phyloP scores from a whole-genome alignment of 495 filamentous ascomycete genomes.

The Penicillium cosmopolitanum region DNA sequence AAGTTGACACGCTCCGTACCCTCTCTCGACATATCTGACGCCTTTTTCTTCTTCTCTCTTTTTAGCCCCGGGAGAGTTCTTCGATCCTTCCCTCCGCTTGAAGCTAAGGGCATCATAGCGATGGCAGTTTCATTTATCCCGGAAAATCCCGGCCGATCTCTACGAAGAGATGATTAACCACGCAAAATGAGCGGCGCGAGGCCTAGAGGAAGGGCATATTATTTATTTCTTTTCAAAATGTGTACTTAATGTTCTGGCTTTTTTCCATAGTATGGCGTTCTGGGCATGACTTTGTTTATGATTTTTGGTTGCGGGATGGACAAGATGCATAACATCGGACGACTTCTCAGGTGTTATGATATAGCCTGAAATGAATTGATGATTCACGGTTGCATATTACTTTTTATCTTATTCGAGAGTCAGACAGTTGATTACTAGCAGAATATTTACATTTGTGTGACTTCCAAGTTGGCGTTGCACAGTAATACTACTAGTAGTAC shows the following conservation, averaged over 20 bases:
- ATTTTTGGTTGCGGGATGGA: constrained; percentile 3
- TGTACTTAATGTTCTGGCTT: constrained; percentile 1
- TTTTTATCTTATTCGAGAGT: background rate
- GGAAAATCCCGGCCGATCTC: constrained; percentile 82
- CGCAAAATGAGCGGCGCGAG: constrained; percentile 61
- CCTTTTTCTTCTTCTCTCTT: background rate
- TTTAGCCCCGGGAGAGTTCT: constrained; percentile 86
- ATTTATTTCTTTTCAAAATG: background rate
- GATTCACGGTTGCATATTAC: constrained; percentile 12
- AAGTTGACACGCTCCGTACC: constrained; percentile 25
- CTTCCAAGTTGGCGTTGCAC: too few species aligned
- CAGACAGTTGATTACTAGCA: too few species aligned
- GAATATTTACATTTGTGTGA: too few species aligned
- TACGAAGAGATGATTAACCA: constrained; percentile 88
- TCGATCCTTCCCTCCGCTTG: constrained; percentile 82
- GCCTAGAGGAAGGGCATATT: background rate
- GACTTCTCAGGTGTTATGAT: constrained; percentile 15
- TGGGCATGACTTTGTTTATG: constrained; percentile 13
- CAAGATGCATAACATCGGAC: background rate
- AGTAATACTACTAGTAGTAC: too few species aligned
- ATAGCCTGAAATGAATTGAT: constrained; percentile 28
- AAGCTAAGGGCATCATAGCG: constrained; percentile 79
- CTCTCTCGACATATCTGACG: background rate
- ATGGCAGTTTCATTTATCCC: constrained; percentile 77
- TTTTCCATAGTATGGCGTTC: constrained; percentile 26